Evolutionary conservation across 768 basidiomycete genomes (phyloP), one percentile per base, ranked within the genome.

Genomic region (Russula ochroleuca): DNA sequence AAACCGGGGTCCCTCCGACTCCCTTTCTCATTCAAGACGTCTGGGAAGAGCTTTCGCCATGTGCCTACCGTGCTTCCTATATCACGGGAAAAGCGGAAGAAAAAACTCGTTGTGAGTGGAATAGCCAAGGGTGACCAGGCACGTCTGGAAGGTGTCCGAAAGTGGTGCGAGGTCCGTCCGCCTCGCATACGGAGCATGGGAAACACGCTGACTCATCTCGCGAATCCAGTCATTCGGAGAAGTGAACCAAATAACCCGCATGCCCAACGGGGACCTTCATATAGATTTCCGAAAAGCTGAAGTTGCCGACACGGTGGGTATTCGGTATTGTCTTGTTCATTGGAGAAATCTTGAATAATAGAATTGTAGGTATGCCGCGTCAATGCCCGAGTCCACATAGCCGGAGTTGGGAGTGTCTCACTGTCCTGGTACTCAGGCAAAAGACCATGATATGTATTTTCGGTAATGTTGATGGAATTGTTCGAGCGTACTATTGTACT

Each of bases 231-330:
- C 64, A 15, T 92, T 92, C 73, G 90, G 90, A 47, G 88, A 89
- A 74, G 74, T 92, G 13, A 84, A 81, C 67, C 84, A 85, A 66
- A 89, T 92, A 70, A 81, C 78, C 41, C 78, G 88, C 56, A 83
- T 87, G 79, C 85, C 85, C 55, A 90, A 89, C 66, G 87, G 86
- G 49, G 89, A 92, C 73, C 74, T 91, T n/a, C 85, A 89, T 69
- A 79, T 92, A 54, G 83, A 86, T 69, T 92, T 90, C 70, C 80
- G 83, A 52, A 83, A 82, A 58, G 79, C 85, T 55, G 89, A 91
- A 62, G 89, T 92, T 11, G 90, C 90, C 23, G 90, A 91, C 66
- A 91, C 87, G 8, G 90, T 90, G 71, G 31, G 85, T 78, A 56
- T 56, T 61, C 13, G 33, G 33, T 43, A 25, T 11, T 51, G 28